Evolutionary conservation across 2,329 filamentous ascomycete species (phyloP), one percentile per base, ranked within the genome.

Genomic region (Thielaviopsis musarum): DNA sequence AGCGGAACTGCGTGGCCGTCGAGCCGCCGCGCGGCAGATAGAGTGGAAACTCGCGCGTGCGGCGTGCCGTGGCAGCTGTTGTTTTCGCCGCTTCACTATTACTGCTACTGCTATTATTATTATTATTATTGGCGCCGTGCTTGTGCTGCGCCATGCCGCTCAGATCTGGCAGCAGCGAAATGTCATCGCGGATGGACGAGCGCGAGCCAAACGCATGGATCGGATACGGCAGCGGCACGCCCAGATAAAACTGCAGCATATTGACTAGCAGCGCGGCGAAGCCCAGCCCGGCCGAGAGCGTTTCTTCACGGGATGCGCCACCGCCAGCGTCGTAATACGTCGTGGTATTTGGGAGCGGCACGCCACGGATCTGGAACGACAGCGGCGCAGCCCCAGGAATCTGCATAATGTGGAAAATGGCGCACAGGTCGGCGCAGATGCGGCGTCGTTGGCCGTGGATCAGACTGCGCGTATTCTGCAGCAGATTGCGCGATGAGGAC

Each of bases 371-470:
- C 13, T 84, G 88, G 70, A 97, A 97, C 0, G 84, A 79, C 1
- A 97, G 78, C 0, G 88, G 79, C 2, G 78, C 74, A 13, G 73
- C 74, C 7, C 74, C 72, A 0, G 75, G 72, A 1, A 70, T 67
- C 0, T 90, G 85, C 9, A 83, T 80, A 61, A 98, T 95, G 3
- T 86, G 83, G 67, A 91, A 96, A 60, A 96, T 87, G 26, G 75
- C 73, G 13, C 82, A 74, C 0, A 98, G 75, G 64, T 95, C 90
- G 64, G 93, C 84, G 69, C 89, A 91, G 59, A 97, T 88, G 41
- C 93, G 85, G 15, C 91, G 82, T 22, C 91, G 81, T 70, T 97
- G 93, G n/a, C 87, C 88, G 61, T 79, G 82, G n/a, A 89, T 85
- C 21, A 83, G 80, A 56, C 85, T 82, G 51, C 76, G 75, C 0